Evolutionary conservation across 139 green algal genomes (phyloP), one percentile per base, ranked within the genome.

Genomic region (Helicosporidium sp.): DNA sequence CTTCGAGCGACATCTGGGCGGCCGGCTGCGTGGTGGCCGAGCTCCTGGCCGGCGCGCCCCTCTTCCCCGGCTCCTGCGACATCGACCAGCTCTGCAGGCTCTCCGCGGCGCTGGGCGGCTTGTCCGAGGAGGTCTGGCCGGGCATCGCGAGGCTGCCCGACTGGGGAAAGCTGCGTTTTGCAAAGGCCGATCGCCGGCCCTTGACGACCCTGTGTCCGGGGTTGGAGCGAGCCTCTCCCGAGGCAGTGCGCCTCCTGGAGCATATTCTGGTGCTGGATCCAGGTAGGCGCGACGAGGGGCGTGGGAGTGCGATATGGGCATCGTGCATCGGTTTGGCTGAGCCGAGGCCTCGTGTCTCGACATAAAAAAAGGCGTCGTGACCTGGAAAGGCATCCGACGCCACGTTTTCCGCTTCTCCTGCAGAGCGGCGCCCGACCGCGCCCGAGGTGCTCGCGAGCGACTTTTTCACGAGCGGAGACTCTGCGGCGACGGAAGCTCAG

Each of bases 11-110:
- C 57, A 46, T 87, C 24, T 93, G 83, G 83, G 74, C 79, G 19
- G 76, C 84, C 68, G 79, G 63, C 5, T 93, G 83, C 69, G 80
- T 94, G 49, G 68, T 87, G 57, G 77, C 68, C 2, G 84, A 95
- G 72, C 61, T 93, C 37, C 57, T 76, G n/a, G 68, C 80, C 23
- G 84, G 84, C 2, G 54, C 79, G 51, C 77, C 84, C 3, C 61
- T 94, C 16, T 94, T 94, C 49, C 78, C 83, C 0, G 85, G 85
- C 1, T 73, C 83, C 40, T 81, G 56, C 45, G 85, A 95, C 70
- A 80, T 93, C 15, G 81, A 90, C 54, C 79, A 91, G 71, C 69
- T 95, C 29, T 88, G 83, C 69, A 76, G 82, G 15, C 75, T 93
- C 28, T 66, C 62, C 35, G 54, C 46, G 17, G 26, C 70, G 39